These are phyloP conservation scores for Penicillium odoratum DNA, from an alignment of 495 filamentous ascomycete genomes.

Conservation along the genomic window DNA sequence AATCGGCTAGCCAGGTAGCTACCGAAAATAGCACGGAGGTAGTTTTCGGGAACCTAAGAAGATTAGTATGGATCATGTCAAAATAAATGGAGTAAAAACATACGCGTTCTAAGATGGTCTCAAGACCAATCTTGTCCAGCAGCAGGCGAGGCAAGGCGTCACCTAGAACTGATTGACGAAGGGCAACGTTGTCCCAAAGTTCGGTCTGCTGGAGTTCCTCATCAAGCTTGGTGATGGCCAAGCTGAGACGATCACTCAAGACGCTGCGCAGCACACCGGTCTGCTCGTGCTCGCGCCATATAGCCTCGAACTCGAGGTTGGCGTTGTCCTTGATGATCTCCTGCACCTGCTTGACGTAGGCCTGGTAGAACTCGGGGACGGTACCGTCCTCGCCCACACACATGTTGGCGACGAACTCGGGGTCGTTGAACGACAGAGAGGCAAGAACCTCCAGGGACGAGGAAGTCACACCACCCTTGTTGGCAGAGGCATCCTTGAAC, in stretches of 20 bases:
- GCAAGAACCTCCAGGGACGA: slow-evolving; percentile 96
- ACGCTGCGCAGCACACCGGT: slow-evolving; percentile 77
- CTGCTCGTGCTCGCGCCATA: slow-evolving; percentile 90
- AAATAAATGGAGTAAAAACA: slow-evolving; percentile 20
- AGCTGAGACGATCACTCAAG: slow-evolving; percentile 81
- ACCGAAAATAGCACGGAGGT: slow-evolving; percentile 92
- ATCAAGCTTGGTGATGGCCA: slow-evolving; percentile 91
- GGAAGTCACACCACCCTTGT: slow-evolving; percentile 98
- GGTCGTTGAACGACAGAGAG: slow-evolving; percentile 88
- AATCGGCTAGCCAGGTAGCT: slow-evolving; percentile 93
- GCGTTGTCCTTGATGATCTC: slow-evolving; percentile 86
- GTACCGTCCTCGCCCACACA: slow-evolving; percentile 77
- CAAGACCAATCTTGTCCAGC: slow-evolving; percentile 84
- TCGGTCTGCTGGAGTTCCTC: slow-evolving; percentile 92
- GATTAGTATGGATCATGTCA: slow-evolving; percentile 23
- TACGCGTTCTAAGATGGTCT: slow-evolving; percentile 78
- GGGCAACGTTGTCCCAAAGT: slow-evolving; percentile 80
- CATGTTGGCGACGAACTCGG: slow-evolving; percentile 88
- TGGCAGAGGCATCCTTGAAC: slow-evolving; percentile 97
- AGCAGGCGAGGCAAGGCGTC: slow-evolving; percentile 87
- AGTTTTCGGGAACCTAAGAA: slow-evolving; percentile 78
- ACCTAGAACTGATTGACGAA: slow-evolving; percentile 73
- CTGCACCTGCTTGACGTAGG: slow-evolving; percentile 91
- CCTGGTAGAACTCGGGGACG: slow-evolving; percentile 84
- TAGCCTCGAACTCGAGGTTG: slow-evolving; percentile 90